These are phyloP conservation scores for Quercus dentata DNA, from an alignment of 306 rosid genomes.

Conservation along the genomic window DNA sequence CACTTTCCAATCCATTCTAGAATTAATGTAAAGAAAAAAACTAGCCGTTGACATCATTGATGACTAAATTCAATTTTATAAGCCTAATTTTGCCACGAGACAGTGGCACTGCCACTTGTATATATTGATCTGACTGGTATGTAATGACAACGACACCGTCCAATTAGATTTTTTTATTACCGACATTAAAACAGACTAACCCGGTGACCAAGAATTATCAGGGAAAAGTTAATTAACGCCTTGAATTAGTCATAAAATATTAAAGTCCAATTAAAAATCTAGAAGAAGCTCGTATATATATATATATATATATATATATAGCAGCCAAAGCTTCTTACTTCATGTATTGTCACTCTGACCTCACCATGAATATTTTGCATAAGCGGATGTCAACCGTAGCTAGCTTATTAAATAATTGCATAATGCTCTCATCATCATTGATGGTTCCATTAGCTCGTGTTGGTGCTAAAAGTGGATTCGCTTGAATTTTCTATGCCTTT, in stretches of 20 bases:
- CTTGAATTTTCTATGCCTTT: neutral
- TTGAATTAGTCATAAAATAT: neutral
- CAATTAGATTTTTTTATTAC: neutral
- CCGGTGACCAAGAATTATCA: neutral
- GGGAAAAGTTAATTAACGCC: neutral
- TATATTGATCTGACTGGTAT: neutral
- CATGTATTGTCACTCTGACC: conserved; percentile 25
- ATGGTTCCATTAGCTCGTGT: neutral
- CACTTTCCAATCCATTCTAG: too few relatives aligned
- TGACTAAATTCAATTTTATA: neutral
- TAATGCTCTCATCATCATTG: neutral
- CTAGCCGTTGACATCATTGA: conserved; percentile 4
- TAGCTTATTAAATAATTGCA: neutral
- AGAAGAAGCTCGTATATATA: neutral
- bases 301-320: neutral
- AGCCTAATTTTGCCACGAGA: neutral
- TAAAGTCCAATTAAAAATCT: neutral
- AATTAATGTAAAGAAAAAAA: neutral
- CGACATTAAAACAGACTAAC: neutral
- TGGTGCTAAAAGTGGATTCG: neutral
- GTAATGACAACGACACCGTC: neutral
- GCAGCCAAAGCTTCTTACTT: conserved; percentile 4
- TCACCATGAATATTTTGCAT: conserved; percentile 2
- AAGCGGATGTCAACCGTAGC: neutral
- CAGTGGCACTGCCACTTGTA: neutral